Evolutionary conservation across 2,329 filamentous ascomycete species (phyloP).

Genomic region (Raffaelea albimanens): DNA sequence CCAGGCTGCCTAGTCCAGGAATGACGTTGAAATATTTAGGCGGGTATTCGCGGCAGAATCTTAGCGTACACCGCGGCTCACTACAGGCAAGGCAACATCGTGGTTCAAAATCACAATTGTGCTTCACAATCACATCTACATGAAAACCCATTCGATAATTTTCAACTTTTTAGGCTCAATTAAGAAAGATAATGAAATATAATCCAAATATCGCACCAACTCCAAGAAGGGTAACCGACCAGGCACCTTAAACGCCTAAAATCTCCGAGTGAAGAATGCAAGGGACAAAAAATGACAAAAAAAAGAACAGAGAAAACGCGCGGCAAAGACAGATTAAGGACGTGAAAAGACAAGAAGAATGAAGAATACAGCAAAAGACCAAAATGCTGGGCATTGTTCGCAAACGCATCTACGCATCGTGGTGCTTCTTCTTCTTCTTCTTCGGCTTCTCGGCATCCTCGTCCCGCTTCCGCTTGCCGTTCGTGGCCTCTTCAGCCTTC

Average conservation of each 20-base stretch:
- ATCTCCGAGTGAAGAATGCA: background rate
- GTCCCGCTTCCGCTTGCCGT: conserved; percentile 57
- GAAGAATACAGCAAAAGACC: conserved; percentile 4
- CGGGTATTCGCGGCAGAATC: conserved; percentile 5
- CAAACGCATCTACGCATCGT: conserved; percentile 1
- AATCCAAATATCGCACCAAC: background rate
- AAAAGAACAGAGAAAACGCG: background rate
- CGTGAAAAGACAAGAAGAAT: conserved; percentile 6
- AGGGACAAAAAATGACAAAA: too few species aligned
- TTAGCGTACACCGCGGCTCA: background rate
- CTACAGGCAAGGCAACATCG: too few species aligned
- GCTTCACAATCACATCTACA: background rate
- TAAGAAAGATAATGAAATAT: background rate
- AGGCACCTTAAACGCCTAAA: background rate
- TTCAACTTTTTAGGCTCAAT: too few species aligned
- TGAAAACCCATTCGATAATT: too few species aligned
- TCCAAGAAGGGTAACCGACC: background rate
- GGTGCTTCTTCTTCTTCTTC: conserved; percentile 37
- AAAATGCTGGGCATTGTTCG: too few species aligned
- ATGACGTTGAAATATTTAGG: conserved; percentile 1
- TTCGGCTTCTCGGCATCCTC: conserved; percentile 53
- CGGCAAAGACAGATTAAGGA: too few species aligned
- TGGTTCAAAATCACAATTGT: background rate
- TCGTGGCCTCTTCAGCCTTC: conserved; percentile 23
- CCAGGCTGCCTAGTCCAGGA: background rate